Evolutionary conservation across 139 green algal species (phyloP).

Genomic region (Picochlorum costavermella): DNA sequence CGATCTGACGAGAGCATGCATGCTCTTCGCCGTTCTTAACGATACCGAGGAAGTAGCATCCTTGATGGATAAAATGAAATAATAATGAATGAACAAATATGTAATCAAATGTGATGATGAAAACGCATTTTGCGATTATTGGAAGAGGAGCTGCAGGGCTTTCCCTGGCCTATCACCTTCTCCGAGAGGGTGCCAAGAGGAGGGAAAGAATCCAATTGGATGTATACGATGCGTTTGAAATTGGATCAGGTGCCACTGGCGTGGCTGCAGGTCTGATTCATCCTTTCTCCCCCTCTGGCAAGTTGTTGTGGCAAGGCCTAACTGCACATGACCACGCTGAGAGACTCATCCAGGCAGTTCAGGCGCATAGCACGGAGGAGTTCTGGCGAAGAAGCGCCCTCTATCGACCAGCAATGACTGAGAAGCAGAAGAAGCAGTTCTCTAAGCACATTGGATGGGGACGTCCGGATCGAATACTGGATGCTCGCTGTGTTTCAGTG

Average conservation of each 20-base stretch:
- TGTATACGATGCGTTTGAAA: slow-evolving; percentile 64
- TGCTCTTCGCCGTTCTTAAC: no score
- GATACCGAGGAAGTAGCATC: no score
- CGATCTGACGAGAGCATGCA: slow-evolving; percentile 12
- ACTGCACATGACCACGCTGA: slow-evolving; percentile 38
- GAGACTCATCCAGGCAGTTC: slow-evolving; percentile 37
- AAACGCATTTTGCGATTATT: slow-evolving; percentile 51
- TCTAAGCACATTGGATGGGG: no score
- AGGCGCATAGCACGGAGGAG: slow-evolving; percentile 4
- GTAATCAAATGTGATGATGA: neutral
- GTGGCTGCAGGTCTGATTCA: slow-evolving; percentile 86
- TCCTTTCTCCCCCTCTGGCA: slow-evolving; percentile 65
- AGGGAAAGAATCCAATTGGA: slow-evolving; percentile 39
- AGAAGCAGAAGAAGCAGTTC: slow-evolving; percentile 44
- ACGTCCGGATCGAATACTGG: no score
- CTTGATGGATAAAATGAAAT: no score
- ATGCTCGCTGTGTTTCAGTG: no score
- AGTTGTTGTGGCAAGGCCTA: slow-evolving; percentile 50
- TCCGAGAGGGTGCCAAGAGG: slow-evolving; percentile 16
- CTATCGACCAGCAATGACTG: slow-evolving; percentile 27
- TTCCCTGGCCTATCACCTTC: slow-evolving; percentile 56
- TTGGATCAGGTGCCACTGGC: slow-evolving; percentile 68
- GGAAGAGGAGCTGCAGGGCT: slow-evolving; percentile 74
- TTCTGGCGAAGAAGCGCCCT: slow-evolving; percentile 39
- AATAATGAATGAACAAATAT: no score